Conservation (phyloP, 2,329 filamentous ascomycete species). For the Fusarium devonianum region DNA sequence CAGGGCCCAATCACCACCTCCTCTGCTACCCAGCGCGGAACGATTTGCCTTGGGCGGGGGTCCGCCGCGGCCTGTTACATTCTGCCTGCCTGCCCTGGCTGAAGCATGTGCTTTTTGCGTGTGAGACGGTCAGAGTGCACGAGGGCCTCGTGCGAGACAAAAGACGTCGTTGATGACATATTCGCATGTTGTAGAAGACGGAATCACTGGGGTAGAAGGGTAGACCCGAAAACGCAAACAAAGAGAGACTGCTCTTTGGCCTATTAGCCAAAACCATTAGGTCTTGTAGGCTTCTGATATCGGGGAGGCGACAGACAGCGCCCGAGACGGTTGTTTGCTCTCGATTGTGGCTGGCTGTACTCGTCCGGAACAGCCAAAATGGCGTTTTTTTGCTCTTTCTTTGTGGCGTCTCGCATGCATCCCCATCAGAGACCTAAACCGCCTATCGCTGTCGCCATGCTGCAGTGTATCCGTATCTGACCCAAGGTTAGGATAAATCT, state of each 20-base stretch:
- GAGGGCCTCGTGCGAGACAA: too few relatives aligned
- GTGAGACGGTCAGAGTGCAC: background rate
- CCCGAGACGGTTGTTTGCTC: conserved; percentile 12
- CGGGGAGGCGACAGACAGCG: conserved; percentile 1
- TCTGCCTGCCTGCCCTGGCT: conserved; percentile 5
- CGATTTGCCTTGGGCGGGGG: conserved; percentile 9
- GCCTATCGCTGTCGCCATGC: too few relatives aligned
- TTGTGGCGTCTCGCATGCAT: background rate
- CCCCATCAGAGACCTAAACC: background rate
- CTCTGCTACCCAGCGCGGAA: conserved; percentile 18
- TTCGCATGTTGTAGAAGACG: conserved; percentile 1
- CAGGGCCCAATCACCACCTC: conserved; percentile 16
- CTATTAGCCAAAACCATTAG: too few relatives aligned
- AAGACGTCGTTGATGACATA: too few relatives aligned
- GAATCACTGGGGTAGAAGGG: too few relatives aligned
- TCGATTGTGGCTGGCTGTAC: conserved; percentile 30
- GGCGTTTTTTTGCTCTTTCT: conserved; percentile 14
- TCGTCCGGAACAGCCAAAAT: conserved; percentile 23
- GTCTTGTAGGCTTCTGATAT: too few relatives aligned
- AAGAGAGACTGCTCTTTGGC: too few relatives aligned
- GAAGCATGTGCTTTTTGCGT: background rate
- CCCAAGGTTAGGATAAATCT: too few relatives aligned
- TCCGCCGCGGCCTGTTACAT: conserved; percentile 20
- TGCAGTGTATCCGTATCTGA: too few relatives aligned
- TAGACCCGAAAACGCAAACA: too few relatives aligned